Evolutionary conservation across 345 rosid species (phyloP).

Genomic region (Trapa bicornis): DNA sequence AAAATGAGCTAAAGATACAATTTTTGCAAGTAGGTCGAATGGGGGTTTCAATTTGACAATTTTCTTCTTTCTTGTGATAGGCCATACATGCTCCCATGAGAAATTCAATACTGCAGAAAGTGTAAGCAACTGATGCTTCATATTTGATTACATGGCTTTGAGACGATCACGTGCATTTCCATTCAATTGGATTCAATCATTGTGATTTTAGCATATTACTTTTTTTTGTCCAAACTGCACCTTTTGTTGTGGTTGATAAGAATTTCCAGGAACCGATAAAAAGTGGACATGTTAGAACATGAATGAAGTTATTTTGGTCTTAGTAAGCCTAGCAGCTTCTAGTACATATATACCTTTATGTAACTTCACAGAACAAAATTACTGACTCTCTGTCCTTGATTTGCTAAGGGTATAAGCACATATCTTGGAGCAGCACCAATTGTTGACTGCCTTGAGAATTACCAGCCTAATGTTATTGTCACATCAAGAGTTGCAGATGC

Average conservation of each 20-base stretch:
- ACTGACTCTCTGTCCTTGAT: slow-evolving; percentile 7
- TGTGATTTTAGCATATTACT: background rate
- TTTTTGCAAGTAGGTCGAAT: background rate
- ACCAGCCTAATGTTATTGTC: slow-evolving; percentile 64
- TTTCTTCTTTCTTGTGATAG: slow-evolving; percentile 19
- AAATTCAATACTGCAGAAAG: slow-evolving; percentile 25
- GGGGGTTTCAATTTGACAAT: background rate
- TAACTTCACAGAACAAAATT: background rate
- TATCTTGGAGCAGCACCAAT: slow-evolving; percentile 93
- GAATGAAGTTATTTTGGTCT: background rate
- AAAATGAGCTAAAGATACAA: background rate
- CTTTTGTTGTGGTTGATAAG: background rate
- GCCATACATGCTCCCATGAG: slow-evolving; percentile 25
- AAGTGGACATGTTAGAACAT: background rate
- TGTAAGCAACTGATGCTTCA: slow-evolving; percentile 36
- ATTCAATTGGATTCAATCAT: background rate
- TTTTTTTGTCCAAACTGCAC: background rate
- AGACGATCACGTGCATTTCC: background rate
- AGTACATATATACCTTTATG: background rate
- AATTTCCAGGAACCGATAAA: background rate
- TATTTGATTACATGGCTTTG: background rate
- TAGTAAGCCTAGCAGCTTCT: background rate
- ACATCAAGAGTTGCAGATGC: slow-evolving; percentile 90
- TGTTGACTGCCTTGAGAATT: slow-evolving; percentile 79
- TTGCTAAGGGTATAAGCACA: slow-evolving; percentile 63